Evolutionary conservation across 495 filamentous ascomycete species (phyloP), one percentile per base, ranked within the genome.

Genomic region (Penicillium salamii): DNA sequence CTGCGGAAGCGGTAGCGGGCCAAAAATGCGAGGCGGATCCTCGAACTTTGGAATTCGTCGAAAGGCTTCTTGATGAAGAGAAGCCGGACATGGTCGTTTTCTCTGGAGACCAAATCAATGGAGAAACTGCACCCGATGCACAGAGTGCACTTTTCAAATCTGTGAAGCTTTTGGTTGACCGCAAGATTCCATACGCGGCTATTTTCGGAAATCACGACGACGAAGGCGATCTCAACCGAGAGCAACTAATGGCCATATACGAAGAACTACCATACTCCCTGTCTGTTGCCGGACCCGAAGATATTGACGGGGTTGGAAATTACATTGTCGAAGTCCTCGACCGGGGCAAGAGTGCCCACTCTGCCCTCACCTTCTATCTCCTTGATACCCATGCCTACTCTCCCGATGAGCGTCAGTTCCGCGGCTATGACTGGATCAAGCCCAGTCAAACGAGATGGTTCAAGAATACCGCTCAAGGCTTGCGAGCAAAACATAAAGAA

Each of bases 201-300:
- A 97, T 98, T 46, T 95, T 97, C 59, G 93, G 93, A 34, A 98
- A 98, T 63, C 93, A 98, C 67, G 93, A 98, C 63, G 91, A 97
- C 63, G 92, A 97, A 75, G 88, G 88, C 13, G 78, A 90, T 40
- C 76, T 96, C 46, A 78, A 82, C 18, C 86, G 95, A 18, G 69
- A 77, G 4, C 81, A 81, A 4, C 83, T 89, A 53, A 97, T 97
- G 92, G 72, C 81, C 5, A 76, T 98, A 18, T 82, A 93, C 29
- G 82, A 95, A 66, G 80, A 83, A 2, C 77, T 98, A 1, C 95
- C 93, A 5, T 97, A 90, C 70, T 96, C 89, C 7, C 78, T 97
- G 23, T 89, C 91, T 29, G 69, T 79, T 49, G 80, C 88, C 24
- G 95, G 93, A 2, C 89, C 93, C 11, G 81, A 83, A 24, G 82